phyloP scores from a whole-genome alignment of 2,329 filamentous ascomycete genomes.

The Simplicillium aogashimaense region DNA sequence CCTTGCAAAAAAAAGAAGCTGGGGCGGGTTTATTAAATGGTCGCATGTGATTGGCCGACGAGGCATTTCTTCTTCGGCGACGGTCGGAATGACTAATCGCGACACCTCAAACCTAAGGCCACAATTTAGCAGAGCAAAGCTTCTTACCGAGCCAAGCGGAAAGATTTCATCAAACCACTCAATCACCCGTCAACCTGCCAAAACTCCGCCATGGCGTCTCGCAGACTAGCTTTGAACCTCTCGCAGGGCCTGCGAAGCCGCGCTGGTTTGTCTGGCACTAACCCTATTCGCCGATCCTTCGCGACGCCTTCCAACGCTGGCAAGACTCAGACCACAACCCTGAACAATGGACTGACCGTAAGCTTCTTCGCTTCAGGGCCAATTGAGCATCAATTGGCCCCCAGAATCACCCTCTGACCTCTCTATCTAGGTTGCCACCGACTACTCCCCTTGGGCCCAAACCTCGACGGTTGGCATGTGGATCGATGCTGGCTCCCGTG shows the following conservation, averaged over 20 bases:
- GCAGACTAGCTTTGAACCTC: constrained; percentile 93
- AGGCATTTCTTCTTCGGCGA: constrained; percentile 24
- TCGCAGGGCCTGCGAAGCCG: constrained; percentile 82
- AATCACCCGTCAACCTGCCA: constrained; percentile 37
- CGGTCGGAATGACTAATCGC: constrained; percentile 29
- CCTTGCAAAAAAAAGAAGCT: constrained; percentile 1
- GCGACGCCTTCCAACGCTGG: constrained; percentile 73
- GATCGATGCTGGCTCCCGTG: constrained; percentile 97
- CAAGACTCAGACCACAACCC: constrained; percentile 91
- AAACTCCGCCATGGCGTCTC: constrained; percentile 74
- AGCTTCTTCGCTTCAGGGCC: constrained; percentile 21
- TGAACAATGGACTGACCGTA: constrained; percentile 96
- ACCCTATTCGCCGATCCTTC: constrained; percentile 74
- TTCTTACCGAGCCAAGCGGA: constrained; percentile 33
- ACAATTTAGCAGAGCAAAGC: constrained; percentile 34
- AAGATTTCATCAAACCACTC: constrained; percentile 49
- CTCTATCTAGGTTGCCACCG: constrained; percentile 72
- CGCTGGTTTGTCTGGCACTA: constrained; percentile 69
- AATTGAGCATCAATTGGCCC: constrained; percentile 25
- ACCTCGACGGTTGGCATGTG: constrained; percentile 97
- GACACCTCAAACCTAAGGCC: constrained; percentile 30
- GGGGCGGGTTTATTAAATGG: constrained; percentile 18
- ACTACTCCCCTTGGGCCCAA: constrained; percentile 96
- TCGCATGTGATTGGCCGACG: constrained; percentile 21
- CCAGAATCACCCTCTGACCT: constrained; percentile 16